Percentiles rank a stretch among this genome's conserved stretches.
These are phyloP conservation scores for Terfezia boudieri DNA, from an alignment of 495 filamentous ascomycete species.

Conservation along the genomic window DNA sequence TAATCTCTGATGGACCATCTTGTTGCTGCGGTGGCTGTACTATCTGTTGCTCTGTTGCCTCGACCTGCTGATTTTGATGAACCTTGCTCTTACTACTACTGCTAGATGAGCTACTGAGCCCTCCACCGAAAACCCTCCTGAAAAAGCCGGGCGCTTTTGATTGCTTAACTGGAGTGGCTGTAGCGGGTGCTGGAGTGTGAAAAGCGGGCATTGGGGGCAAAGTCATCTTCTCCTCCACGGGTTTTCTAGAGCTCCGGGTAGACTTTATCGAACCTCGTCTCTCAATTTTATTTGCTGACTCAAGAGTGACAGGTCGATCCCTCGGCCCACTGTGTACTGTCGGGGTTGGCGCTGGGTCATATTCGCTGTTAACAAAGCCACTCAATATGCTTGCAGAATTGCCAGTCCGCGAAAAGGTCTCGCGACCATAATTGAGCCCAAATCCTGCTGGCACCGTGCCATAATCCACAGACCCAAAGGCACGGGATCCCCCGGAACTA, in stretches of 20 bases:
- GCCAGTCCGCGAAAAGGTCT: conserved; percentile 13
- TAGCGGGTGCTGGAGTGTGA: conserved; percentile 1
- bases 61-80: conserved; percentile 2
- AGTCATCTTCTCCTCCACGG: conserved; percentile 15
- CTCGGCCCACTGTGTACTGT: conserved; percentile 66
- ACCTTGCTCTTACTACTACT: conserved; percentile 1
- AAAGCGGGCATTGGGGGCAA: conserved; percentile 22
- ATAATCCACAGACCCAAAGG: background rate
- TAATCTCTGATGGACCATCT: conserved; percentile 19
- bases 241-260: conserved; percentile 17
- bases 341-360: conserved; percentile 75
- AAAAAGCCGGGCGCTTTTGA: conserved; percentile 50
- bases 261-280: conserved; percentile 16
- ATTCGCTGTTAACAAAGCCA: conserved; percentile 6
- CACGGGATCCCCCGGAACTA: background rate
- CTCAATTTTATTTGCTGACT: conserved; percentile 17
- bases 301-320: conserved; percentile 22
- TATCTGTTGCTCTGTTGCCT: conserved; percentile 3
- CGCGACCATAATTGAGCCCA: conserved; percentile 16
- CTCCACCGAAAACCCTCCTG: conserved; percentile 56
- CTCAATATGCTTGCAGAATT: background rate
- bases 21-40: conserved; percentile 22
- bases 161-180: conserved; percentile 7
- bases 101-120: conserved; percentile 5
- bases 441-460: conserved; percentile 12